These are phyloP conservation scores for Phlegmacium glaucopus DNA, from an alignment of 768 basidiomycete genomes.

Conservation along the genomic window DNA sequence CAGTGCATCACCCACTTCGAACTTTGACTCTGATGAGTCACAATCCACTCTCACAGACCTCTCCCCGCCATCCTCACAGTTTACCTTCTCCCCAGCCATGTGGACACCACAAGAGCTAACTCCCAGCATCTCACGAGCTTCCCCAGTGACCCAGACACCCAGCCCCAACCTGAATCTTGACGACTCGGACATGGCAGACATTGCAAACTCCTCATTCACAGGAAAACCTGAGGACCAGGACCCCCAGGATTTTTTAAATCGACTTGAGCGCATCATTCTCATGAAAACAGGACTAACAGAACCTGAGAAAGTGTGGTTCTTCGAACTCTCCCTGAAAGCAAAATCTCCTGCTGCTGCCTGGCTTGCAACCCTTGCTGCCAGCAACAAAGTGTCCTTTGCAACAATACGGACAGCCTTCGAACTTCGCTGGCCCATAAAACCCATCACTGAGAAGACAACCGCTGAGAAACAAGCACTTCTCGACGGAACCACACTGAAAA, in stretches of 20 bases:
- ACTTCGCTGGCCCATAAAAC: conserved; percentile 13
- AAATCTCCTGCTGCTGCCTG: conserved; percentile 8
- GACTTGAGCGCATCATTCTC: conserved; percentile 3
- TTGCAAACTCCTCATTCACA: background rate
- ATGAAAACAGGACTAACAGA: background rate
- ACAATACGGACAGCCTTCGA: conserved; percentile 10
- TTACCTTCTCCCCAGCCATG: background rate
- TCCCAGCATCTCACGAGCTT: background rate
- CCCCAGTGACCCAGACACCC: background rate
- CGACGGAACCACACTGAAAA: conserved; percentile 5
- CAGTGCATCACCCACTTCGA: background rate
- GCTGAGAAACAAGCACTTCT: conserved; percentile 11
- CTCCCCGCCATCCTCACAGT: background rate
- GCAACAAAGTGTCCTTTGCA: conserved; percentile 9
- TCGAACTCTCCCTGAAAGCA: conserved; percentile 1
- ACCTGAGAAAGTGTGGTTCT: background rate
- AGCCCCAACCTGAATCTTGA: background rate
- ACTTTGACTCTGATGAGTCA: background rate
- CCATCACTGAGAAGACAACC: conserved; percentile 6
- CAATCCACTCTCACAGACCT: background rate
- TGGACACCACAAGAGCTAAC: background rate
- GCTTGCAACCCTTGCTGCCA: conserved; percentile 7
- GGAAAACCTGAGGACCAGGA: background rate
- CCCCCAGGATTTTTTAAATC: conserved; percentile 19
- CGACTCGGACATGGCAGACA: background rate